A percentile compares a stretch with the other conserved stretches of the same genome.
These are phyloP conservation scores for Seiridium cupressi DNA, from an alignment of 2,329 filamentous ascomycete genomes.

Conservation along the genomic window DNA sequence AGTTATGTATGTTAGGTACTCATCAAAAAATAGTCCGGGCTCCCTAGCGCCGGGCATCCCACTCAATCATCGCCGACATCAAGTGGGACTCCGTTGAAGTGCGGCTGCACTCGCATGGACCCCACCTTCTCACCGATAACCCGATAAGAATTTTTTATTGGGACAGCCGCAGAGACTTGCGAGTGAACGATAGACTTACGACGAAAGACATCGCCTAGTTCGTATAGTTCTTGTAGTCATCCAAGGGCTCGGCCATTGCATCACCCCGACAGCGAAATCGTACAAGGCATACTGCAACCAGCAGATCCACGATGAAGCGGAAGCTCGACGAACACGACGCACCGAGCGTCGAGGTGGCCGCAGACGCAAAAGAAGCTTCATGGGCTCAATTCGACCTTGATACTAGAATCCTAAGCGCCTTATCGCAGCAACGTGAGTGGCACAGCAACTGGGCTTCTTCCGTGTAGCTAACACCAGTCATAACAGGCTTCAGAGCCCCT, in stretches of 20 bases:
- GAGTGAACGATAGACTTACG: no score
- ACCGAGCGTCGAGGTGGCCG: conserved; percentile 7
- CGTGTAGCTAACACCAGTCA: no score
- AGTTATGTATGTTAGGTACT: no score
- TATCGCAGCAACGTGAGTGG: no score
- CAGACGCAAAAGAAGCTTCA: conserved; percentile 51
- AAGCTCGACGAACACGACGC: conserved; percentile 52
- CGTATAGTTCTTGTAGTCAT: no score
- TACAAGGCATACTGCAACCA: background rate
- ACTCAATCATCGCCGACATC: no score
- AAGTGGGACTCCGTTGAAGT: background rate
- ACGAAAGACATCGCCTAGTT: no score
- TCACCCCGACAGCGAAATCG: no score
- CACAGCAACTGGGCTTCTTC: no score
- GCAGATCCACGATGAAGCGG: conserved; percentile 46
- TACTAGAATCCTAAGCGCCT: background rate
- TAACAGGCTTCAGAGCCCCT: conserved; percentile 64
- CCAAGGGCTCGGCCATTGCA: no score
- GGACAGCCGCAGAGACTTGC: background rate
- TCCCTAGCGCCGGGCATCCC: no score
- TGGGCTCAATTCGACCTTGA: conserved; percentile 73
- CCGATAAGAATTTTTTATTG: background rate
- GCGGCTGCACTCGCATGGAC: background rate
- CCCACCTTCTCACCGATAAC: background rate
- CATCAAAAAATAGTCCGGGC: no score